Conservation (phyloP, 2,329 filamentous ascomycete species). For the Thermomyces lanuginosus region DNA sequence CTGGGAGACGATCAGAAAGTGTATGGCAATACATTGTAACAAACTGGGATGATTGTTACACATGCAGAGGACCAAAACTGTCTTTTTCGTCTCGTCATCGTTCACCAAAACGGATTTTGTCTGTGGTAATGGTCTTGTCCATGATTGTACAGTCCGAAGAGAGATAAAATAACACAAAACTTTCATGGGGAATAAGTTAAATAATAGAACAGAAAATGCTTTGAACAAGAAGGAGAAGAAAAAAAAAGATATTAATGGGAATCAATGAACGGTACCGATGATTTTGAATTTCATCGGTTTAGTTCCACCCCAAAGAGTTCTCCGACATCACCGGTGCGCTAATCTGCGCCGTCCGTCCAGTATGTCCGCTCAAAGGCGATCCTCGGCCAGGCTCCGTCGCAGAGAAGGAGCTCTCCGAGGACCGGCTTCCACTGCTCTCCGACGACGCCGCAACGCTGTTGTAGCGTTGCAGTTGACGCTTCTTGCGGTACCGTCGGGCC, state of each 20-base stretch:
- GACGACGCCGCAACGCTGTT: slow-evolving; percentile 51
- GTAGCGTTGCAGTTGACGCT: slow-evolving; percentile 55
- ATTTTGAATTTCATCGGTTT: slow-evolving; percentile 25
- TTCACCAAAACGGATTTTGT: too few relatives aligned
- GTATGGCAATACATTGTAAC: too few relatives aligned
- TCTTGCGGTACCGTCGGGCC: slow-evolving; percentile 77
- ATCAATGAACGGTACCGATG: slow-evolving; percentile 9
- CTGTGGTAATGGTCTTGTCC: too few relatives aligned
- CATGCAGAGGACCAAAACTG: too few relatives aligned
- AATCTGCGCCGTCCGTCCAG: slow-evolving; percentile 54
- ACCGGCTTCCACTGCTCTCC: slow-evolving; percentile 50
- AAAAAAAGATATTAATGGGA: slow-evolving; percentile 9
- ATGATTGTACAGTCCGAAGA: slow-evolving; percentile 1
- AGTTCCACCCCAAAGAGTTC: slow-evolving; percentile 95
- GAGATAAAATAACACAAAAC: background rate
- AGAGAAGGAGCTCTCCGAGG: slow-evolving; percentile 16
- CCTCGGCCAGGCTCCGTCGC: slow-evolving; percentile 24
- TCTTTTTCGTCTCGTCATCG: too few relatives aligned
- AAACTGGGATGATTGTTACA: too few relatives aligned
- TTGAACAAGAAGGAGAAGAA: slow-evolving; percentile 8
- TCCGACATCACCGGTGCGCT: slow-evolving; percentile 81
- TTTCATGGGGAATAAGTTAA: slow-evolving; percentile 7
- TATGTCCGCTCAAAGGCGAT: slow-evolving; percentile 52
- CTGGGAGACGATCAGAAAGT: too few relatives aligned
- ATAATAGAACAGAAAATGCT: slow-evolving; percentile 6